Base-by-base conservation (phyloP, 73 alveolate species). In the Tetrahymena malaccensis region DNA sequence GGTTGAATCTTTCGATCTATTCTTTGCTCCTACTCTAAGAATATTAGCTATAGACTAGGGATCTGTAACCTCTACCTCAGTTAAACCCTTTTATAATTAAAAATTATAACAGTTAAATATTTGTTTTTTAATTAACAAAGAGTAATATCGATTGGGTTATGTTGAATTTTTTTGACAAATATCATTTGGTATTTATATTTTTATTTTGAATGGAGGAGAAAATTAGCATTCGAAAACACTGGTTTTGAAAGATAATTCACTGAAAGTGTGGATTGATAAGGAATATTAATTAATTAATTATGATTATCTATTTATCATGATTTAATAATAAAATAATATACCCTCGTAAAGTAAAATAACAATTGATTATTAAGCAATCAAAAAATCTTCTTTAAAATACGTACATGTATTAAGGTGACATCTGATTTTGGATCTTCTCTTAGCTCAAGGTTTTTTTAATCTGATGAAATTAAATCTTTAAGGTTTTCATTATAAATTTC, bases 361-460 rank as follows among this genome's bases (percentile, higher is more conserved):
- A 50, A 50, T 50, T 10, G 10, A 50, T 50, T 11, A 50, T 19
- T 50, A 50, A 50, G 83, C 83, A 50, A 40, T 40, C 44, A 22
- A 70, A n/a, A 27, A 70, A 70, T 70, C 37, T 22, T 27, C 22
- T 22, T 70, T 70, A 8, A 27, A n/a, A 27, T 4, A 19, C 97
- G 95, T 21, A 98, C 98, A 25, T 99, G 99, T 25, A 98, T 96
- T 31, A 98, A 98, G 70, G 96, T 85, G 22, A 98, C 95, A n/a
- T 99, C 99, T 96, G 96, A 96, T 93, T 96, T 96, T 40, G 98
- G 98, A 85, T 98, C 99, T 98, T 98, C 99, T 95, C 99, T 97
- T 85, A 99, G 85, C 43, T 99, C 99, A 89, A 99, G 96, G 95
- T 98, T 96, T 93, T 96, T 97, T 27, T 94, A 94, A 93, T 97